Base-by-base conservation (phyloP, 345 rosid genomes). In the Acer campestre region DNA sequence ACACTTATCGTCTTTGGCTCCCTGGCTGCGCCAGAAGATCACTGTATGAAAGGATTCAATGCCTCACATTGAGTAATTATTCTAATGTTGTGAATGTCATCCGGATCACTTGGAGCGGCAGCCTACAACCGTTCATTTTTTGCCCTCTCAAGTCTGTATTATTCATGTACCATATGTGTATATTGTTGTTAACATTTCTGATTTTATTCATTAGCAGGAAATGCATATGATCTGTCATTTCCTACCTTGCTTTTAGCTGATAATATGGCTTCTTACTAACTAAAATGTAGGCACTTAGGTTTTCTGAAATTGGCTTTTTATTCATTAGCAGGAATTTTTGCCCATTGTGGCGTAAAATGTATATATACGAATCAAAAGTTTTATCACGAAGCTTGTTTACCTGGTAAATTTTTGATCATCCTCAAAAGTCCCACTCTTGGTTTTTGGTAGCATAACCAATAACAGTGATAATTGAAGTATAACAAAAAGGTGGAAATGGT, bases 101-200 rank as follows among this genome's bases (percentile, higher is more conserved):
- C 25, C n/a, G 14, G 55, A 46, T 63, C 40, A 31, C 49, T 6
- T 0, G 12, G 9, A 18, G 44, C 63, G 14, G 35, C 68, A 61
- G 23, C 61, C 35, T 66, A 76, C 64, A 10, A 63, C 80, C 46
- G 62, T 20, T 66, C 71, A n/a, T 66, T 64, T 67, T 10, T 63
- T 46, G 13, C 9, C 2, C 31, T 14, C 27, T 42, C 18, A 38
- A 11, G 73, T 68, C 38, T 73, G 71, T 59, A 40, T 64, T 14
- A 55, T 48, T 23, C 1, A 58, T 81, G 76, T 69, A 67, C 73
- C 22, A 51, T 76, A 16, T 62, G 48, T 81, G 71, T 73, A 68
- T 9, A 61, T 73, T 49, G 62, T 55, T 23, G 3, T 12, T 23
- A 0, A 23, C n/a, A 67, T 25, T 59, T 42, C 38, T 38, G 11